Evolutionary conservation across 176 grass and related monocot genomes (phyloP), one percentile per base, ranked within the genome.

Genomic region (Luzula sylvatica): DNA sequence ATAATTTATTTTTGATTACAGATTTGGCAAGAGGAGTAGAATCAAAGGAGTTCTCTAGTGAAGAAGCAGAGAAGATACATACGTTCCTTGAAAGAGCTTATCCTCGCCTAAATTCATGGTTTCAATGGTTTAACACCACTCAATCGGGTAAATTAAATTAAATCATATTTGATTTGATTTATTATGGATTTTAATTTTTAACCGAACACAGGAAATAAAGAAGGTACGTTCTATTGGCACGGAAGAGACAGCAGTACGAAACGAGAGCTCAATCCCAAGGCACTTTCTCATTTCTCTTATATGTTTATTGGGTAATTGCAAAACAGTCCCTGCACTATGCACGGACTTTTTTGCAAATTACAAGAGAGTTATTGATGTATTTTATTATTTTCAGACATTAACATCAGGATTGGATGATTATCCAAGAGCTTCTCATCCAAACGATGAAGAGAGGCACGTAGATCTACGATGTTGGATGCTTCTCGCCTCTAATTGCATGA

Each of bases 341-440:
- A n/a, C n/a, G n/a, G n/a, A n/a, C n/a, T n/a, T n/a, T n/a, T n/a
- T n/a, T n/a, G n/a, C n/a, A n/a, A n/a, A n/a, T n/a, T n/a, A n/a
- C n/a, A n/a, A n/a, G n/a, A n/a, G n/a, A n/a, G n/a, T n/a, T n/a
- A n/a, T n/a, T n/a, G n/a, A n/a, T n/a, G n/a, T n/a, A n/a, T n/a
- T n/a, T n/a, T n/a, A n/a, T n/a, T n/a, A n/a, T n/a, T n/a, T 79
- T 21, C 71, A 96, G 90, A 96, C 90, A 51, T 65, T 89, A 66
- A 82, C 85, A 62, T 96, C 84, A 73, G 92, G 92, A 49, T 79
- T 96, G 55, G 92, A 96, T 72, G 92, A 96, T 43, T 96, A 86
- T 77, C 92, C 85, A 53, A 80, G 92, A 68, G 84, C 84, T 67
- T 96, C 92, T 25, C 92, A 96, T 52, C 92, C 92, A 60, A 86